Base-by-base conservation (phyloP, 371 early-diverging fungal genomes). In the Conidiobolus incongruus region DNA sequence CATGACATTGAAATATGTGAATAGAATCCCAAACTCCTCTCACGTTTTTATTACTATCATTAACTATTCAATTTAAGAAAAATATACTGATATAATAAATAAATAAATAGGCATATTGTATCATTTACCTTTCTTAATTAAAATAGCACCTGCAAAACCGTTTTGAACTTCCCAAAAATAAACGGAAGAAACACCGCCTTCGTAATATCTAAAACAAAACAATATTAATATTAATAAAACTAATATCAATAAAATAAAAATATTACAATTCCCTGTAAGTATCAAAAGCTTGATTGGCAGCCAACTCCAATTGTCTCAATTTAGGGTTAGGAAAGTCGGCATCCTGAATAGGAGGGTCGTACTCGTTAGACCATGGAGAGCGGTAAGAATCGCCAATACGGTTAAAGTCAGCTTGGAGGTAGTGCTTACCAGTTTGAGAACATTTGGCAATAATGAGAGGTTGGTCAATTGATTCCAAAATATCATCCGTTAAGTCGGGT, bases 21-120 rank as follows among this genome's bases (percentile, higher is more conserved):
- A 94, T 91, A n/a, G 93, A 90, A 52, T 95, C 96, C 96, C 96
- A 95, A n/a, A 86, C 72, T 19, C 93, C 93, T 45, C 80, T 82
- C 59, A 80, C 70, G 24, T 70, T 68, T 32, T 61, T 62, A 16
- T 50, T 60, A 15, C 68, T 67, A 46, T 76, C 78, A 41, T 68
- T 66, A 35, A 79, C 81, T 78, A 44, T 8, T 32, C 11, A 17
- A 39, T 24, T 30, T 39, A 48, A 26, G 11, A 29, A 21, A 8
- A 29, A 34, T 23, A 13, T 1, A 0, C 13, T 15, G 24, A 31
- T 31, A 5, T 6, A 40, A 15, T 13, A 20, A 30, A 10, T 30
- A 10, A 30, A 30, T 30, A 10, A 30, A 30, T 30, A 30, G 13
- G 13, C 13, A 10, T 13, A 30, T 30, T 30, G 7, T 30, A 10